Evolutionary conservation across 1,284 basidiomycete species (phyloP), one percentile per base, ranked within the genome.

Genomic region (Apiotrichum veenhuisii): DNA sequence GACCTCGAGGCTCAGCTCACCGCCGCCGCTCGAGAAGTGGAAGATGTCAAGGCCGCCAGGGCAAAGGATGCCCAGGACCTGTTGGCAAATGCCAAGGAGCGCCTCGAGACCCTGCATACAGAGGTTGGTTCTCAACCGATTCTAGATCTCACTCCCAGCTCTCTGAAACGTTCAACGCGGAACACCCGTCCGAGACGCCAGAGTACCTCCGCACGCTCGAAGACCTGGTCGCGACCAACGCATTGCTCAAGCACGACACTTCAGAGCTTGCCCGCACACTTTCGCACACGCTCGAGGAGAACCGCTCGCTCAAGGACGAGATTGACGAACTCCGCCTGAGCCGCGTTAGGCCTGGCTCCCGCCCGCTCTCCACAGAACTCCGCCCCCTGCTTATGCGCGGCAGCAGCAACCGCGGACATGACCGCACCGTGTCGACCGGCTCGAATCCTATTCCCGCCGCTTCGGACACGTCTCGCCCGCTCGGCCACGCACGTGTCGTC

Each of bases 171-270:
- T 71, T 72, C 60, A 56, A 62, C 9, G 51, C 66, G n/a, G 63
- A 69, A 0, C 59, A 62, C 5, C 72, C 73, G 2, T 52, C 67
- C 14, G 72, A 73, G 25, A 64, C 63, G 42, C 73, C 75, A 2
- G 74, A 78, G 58, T 73, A 76, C 43, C 72, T 75, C 34, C 80
- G 82, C 56, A 84, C 91, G 8, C 78, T 94, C 10, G 88, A 91
- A 70, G 85, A 86, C 15, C 79, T 94, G 17, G 89, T 92, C 11
- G 84, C 85, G 30, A 87, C 90, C 68, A 93, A 92, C 66, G 88
- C 92, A 63, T 80, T 81, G 27, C 76, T 93, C 57, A 89, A 89
- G 73, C 84, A 84, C 33, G 89, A 91, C 66, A 89, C 89, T 56
- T 81, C 83, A 5, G 89, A 94, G 69, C 76, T 94, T 38, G 85